Conservation (phyloP, 2,329 filamentous ascomycete genomes). For the Geoglossum cookeanum region DNA sequence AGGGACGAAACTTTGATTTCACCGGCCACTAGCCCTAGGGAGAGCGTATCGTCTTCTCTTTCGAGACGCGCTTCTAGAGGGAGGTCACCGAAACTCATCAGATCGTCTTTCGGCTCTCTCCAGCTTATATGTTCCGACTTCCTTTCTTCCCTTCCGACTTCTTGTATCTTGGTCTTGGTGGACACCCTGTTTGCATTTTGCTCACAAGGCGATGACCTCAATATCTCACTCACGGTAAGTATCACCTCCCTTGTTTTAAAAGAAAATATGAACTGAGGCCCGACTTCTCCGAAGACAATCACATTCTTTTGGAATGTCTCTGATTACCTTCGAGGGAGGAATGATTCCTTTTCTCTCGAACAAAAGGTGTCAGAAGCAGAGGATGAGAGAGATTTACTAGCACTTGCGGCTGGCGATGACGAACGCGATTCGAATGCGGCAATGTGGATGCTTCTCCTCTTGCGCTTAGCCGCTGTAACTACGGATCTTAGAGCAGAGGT, state of each 20-base stretch:
- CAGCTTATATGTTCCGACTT: conserved; percentile 95
- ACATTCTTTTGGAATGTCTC: conserved; percentile 95
- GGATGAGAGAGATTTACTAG: conserved; percentile 36
- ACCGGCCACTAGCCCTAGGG: neutral
- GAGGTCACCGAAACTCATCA: conserved; percentile 53
- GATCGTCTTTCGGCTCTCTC: conserved; percentile 72
- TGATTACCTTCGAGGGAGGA: conserved; percentile 49
- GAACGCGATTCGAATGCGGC: conserved; percentile 46
- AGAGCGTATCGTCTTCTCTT: neutral
- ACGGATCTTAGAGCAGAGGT: conserved; percentile 55
- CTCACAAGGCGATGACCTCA: conserved; percentile 76
- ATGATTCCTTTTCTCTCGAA: conserved; percentile 15
- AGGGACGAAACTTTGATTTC: conserved; percentile 12
- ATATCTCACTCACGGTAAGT: conserved; percentile 75
- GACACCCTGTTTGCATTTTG: conserved; percentile 82
- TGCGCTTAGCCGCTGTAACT: conserved; percentile 52
- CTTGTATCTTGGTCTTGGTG: conserved; percentile 58
- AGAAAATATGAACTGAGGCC: conserved; percentile 6
- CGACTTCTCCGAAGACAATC: conserved; percentile 40
- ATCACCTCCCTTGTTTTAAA: neutral
- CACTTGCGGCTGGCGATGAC: conserved; percentile 39
- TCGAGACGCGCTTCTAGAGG: conserved; percentile 7
- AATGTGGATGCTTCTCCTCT: conserved; percentile 59
- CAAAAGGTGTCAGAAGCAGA: conserved; percentile 15
- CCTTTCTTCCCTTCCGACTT: conserved; percentile 49